A percentile compares a stretch with the other conserved stretches of the same genome.
These are phyloP conservation scores for Xylariaceae sp. DNA, from an alignment of 2,329 filamentous ascomycete species.

Conservation along the genomic window DNA sequence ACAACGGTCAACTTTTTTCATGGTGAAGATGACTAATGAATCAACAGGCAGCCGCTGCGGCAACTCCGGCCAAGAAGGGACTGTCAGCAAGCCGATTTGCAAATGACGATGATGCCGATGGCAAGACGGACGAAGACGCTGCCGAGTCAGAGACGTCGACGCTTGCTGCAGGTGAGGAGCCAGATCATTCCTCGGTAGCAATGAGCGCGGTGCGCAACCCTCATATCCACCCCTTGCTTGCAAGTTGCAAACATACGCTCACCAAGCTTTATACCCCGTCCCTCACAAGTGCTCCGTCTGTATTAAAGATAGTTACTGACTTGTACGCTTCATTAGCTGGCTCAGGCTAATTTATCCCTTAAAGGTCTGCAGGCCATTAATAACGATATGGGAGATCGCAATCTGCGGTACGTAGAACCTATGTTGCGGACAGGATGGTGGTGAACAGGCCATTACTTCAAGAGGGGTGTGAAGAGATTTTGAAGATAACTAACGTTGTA, in stretches of 20 bases:
- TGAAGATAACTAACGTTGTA: constrained; percentile 25
- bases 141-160: constrained; percentile 43
- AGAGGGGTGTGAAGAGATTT: not conserved
- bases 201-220: constrained; percentile 70
- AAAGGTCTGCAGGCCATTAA: constrained; percentile 62
- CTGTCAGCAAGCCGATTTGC: constrained; percentile 63
- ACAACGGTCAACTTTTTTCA: not conserved
- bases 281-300: not conserved
- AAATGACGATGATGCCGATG: constrained; percentile 45
- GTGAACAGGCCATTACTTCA: not conserved
- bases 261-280: constrained; percentile 17
- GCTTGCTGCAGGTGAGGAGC: constrained; percentile 67
- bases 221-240: constrained; percentile 48
- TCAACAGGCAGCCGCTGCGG: constrained; percentile 53
- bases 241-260: constrained; percentile 37
- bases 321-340: constrained; percentile 45
- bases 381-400: constrained; percentile 62
- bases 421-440: not conserved
- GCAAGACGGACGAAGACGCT: constrained; percentile 44
- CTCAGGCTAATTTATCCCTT: constrained; percentile 51
- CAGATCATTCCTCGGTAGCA: constrained; percentile 68
- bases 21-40: constrained; percentile 23
- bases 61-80: constrained; percentile 53
- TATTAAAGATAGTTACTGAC: constrained; percentile 31
- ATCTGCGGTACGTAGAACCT: constrained; percentile 49